Evolutionary conservation across 176 grass and related monocot species (phyloP), one percentile per base, ranked within the genome.

Genomic region (Raddia distichophylla): DNA sequence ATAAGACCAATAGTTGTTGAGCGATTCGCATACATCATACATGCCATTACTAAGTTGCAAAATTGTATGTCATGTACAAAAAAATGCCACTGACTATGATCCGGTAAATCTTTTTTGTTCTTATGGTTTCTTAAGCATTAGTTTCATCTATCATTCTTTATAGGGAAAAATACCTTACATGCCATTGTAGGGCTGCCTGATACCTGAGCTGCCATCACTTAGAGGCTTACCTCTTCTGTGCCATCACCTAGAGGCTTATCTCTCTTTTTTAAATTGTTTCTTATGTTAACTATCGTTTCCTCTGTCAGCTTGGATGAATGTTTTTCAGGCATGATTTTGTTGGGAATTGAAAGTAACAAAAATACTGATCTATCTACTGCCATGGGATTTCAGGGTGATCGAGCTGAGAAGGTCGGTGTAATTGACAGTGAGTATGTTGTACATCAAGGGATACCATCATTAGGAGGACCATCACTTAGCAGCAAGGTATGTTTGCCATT

Each of bases 401-500:
- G 90, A 82, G 94, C 92, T 49, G 93, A 94, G 86, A 98, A 98
- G 83, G 95, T 98, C 5, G 95, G 90, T 27, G 95, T 98, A 43
- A 95, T 98, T 87, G 95, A 98, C 45, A 95, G 83, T 62, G 95
- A 98, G 86, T 98, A 85, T 90, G 81, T 98, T 83, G 72, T 98
- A 69, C 90, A 98, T 90, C 88, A 93, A 89, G 95, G 95, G 45
- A 98, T 98, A 89, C 95, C 95, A 63, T 92, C 92, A n/a, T 88
- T 98, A 74, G 95, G 95, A 91, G 92, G 95, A 65, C 81, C 95
- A 60, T 94, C 90, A 81, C 58, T 80, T 56, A 92, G 40, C 18
- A 94, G 90, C 84, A 93, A 89, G 90, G 87, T 93, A 8, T 81
- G 58, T 43, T 60, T 61, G 6, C 48, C 3, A 7, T 18, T 60